Conservation (phyloP, 495 filamentous ascomycete genomes). For the Penicillium flavigenum region DNA sequence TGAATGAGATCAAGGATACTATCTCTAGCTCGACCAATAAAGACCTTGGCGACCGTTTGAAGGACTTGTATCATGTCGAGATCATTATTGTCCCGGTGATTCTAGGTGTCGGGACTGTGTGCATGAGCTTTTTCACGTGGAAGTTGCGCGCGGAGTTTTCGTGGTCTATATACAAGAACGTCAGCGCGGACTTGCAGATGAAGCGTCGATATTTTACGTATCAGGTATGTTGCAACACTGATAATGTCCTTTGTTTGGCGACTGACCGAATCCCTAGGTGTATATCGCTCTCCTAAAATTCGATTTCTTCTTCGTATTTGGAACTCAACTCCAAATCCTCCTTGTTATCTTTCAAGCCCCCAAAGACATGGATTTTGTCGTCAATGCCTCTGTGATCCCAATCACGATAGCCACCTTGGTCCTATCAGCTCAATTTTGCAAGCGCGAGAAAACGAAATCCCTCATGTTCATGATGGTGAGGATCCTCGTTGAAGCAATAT, state of each 20-base stretch:
- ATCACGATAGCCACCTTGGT: constrained; percentile 15
- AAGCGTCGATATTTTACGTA: constrained; percentile 21
- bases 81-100: constrained; percentile 23
- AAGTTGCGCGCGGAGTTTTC: constrained; percentile 22
- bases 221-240: constrained; percentile 9
- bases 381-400: constrained; percentile 17
- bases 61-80: constrained; percentile 12
- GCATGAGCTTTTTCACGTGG: constrained; percentile 24
- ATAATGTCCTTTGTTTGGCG: not conserved
- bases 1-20: constrained; percentile 20
- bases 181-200: constrained; percentile 24
- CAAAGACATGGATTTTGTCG: constrained; percentile 14
- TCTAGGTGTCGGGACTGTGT: constrained; percentile 16
- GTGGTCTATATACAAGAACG: constrained; percentile 23
- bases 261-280: constrained; percentile 10
- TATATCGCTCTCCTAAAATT: constrained; percentile 26
- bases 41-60: constrained; percentile 7
- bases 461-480: constrained; percentile 18
- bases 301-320: constrained; percentile 26
- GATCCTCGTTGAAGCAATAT: not conserved
- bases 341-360: constrained; percentile 11
- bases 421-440: constrained; percentile 18
- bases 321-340: constrained; percentile 23
- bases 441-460: constrained; percentile 19
- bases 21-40: constrained; percentile 6